phyloP scores from a whole-genome alignment of 1,284 basidiomycete genomes.

The Bothia castanella region DNA sequence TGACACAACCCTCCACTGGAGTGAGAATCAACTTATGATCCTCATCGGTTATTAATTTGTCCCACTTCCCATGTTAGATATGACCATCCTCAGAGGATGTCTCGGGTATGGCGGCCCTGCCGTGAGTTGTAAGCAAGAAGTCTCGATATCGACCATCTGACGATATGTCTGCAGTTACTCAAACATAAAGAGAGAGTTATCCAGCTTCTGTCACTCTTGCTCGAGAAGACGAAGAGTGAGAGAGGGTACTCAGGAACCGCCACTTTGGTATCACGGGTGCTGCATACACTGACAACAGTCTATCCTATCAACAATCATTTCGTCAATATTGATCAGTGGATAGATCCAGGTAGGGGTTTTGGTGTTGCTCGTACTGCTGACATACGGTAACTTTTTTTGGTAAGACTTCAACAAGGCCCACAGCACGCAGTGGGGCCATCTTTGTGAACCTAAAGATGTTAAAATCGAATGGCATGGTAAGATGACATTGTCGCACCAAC shows the following conservation, averaged over 20 bases:
- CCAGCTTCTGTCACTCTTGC: conserved; percentile 64
- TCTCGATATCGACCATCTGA: conserved; percentile 2
- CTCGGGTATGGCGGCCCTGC: conserved; percentile 67
- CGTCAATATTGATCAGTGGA: conserved; percentile 83
- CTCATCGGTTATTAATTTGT: conserved; percentile 6
- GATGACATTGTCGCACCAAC: conserved; percentile 16
- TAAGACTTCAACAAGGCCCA: conserved; percentile 72
- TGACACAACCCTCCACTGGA: conserved; percentile 95
- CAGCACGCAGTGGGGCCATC: conserved; percentile 79
- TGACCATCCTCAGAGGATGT: conserved; percentile 75
- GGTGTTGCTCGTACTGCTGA: background rate
- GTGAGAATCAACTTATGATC: conserved; percentile 43
- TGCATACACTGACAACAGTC: conserved; percentile 73
- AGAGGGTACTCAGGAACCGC: conserved; percentile 85
- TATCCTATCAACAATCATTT: conserved; percentile 84
- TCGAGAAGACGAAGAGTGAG: conserved; percentile 84
- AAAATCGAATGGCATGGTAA: conserved; percentile 86
- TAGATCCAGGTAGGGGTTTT: conserved; percentile 56
- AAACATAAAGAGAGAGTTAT: conserved; percentile 69
- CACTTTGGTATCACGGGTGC: conserved; percentile 72
- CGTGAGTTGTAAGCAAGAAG: conserved; percentile 39
- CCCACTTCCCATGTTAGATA: conserved; percentile 43
- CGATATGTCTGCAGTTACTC: conserved; percentile 50
- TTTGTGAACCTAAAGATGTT: conserved; percentile 79
- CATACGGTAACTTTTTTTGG: background rate